Evolutionary conservation across 2,329 filamentous ascomycete genomes (phyloP), one percentile per base, ranked within the genome.

Genomic region (Huntiella omanensis): DNA sequence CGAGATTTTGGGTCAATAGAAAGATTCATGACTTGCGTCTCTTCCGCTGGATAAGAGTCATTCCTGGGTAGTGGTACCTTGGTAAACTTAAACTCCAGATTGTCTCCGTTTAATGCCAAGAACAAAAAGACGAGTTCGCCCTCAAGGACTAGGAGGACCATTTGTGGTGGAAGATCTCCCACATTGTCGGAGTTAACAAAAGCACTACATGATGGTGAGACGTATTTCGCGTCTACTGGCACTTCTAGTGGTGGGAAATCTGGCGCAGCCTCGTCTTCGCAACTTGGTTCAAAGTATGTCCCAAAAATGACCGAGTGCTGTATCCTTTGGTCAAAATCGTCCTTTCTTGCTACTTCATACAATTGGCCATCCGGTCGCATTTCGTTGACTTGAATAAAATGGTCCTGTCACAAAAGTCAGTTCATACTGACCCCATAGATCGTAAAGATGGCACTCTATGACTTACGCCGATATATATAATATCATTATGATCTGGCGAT

Each of bases 391-490:
- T 88, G 80, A 39, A 98, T 71, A 54, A 76, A 83, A 52, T 81
- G 73, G 53, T 93, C 81, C 77, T 81, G 13, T 22, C 40, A 37
- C 34, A 42, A 36, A 32, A 3, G 32, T 39, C 13, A 36, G 10
- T 39, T 39, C 19, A 28, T 15, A 32, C 12, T 13, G 34, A 41
- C 40, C 33, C 38, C 19, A 15, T 22, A 40, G 16, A 16, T 22
- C 38, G 11, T 35, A 35, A 10, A 10, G 8, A 10, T 34, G 15
- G 40, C 11, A 12, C 6, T 42, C 13, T 19, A 13, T 32, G 22
- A 69, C 75, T 62, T 67, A 81, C 77, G 46, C 86, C 83, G 48
- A 98, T 71, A 54, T 94, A 85, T 34, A 87, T 79, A 52, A 95
- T 75, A 63, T 96, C 87, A 54, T 91, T 86, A 50, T 77, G 68